These are phyloP conservation scores for Chlamydomonas sp. DNA, from an alignment of 139 green algal genomes.

Conservation along the genomic window DNA sequence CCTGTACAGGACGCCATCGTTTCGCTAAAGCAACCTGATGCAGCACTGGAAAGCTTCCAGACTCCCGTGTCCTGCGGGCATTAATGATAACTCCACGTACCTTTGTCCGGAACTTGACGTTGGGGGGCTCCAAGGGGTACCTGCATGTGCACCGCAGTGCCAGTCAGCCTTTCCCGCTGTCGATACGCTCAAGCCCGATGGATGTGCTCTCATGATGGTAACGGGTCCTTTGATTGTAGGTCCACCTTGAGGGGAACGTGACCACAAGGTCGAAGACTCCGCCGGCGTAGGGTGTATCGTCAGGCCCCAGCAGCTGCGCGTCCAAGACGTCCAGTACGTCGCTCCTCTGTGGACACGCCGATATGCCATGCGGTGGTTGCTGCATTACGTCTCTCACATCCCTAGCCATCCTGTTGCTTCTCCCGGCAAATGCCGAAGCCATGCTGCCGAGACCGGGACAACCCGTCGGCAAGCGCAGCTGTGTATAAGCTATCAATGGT, in stretches of 20 bases:
- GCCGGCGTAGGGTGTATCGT: conserved; percentile 10
- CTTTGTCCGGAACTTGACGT: conserved; percentile 31
- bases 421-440: background rate
- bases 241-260: conserved; percentile 7
- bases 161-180: too few species aligned
- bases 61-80: too few species aligned
- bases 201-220: background rate
- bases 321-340: background rate
- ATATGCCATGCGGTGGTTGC: background rate
- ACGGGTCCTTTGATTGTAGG: background rate
- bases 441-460: too few species aligned
- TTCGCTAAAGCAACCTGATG: too few species aligned
- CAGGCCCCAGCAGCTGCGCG: conserved; percentile 14
- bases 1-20: too few species aligned
- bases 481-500: too few species aligned
- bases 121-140: conserved; percentile 28
- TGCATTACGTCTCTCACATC: background rate
- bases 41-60: too few species aligned
- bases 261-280: conserved; percentile 2
- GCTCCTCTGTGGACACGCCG: background rate
- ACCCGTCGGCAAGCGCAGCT: too few species aligned
- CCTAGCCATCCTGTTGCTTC: background rate
- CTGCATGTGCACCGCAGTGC: background rate
- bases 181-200: too few species aligned
- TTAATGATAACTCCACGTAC: background rate